A percentile compares a stretch with the other conserved stretches of the same genome.
These are phyloP conservation scores for Metschnikowia drakensbergensis DNA, from an alignment of 805 yeast genomes.

Conservation along the genomic window DNA sequence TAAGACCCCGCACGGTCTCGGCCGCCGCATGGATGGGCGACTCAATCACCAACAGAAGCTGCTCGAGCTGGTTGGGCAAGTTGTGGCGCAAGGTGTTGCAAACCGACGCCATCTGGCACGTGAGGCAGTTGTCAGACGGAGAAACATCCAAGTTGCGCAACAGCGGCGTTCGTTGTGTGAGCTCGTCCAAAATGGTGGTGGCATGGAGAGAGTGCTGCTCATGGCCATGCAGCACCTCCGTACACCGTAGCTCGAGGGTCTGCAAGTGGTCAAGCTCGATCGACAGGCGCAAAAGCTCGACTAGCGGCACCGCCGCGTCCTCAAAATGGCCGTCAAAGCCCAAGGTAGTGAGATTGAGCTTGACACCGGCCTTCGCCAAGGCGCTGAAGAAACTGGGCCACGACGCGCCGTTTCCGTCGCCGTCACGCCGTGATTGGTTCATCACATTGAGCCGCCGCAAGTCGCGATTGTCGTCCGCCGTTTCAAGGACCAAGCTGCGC, in stretches of 20 bases:
- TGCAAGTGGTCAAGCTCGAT: conserved; percentile 16
- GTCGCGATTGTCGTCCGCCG: conserved; percentile 9
- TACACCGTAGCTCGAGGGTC: conserved; percentile 16
- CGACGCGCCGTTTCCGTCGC: conserved; percentile 9
- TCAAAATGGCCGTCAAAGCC: conserved; percentile 25
- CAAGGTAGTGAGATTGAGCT: conserved; percentile 11
- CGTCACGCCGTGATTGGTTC: conserved; percentile 9
- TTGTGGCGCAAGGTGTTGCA: neutral
- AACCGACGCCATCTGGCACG: conserved; percentile 11
- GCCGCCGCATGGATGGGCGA: conserved; percentile 7
- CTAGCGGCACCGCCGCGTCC: conserved; percentile 12
- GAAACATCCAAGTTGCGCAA: conserved; percentile 6
- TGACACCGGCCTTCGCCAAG: neutral
- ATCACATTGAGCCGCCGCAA: conserved; percentile 17
- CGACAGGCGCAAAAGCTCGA: conserved; percentile 8
- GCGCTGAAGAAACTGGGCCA: conserved; percentile 23
- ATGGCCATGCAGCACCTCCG: conserved; percentile 23
- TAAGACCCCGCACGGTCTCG: conserved; percentile 1
- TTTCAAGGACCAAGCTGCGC: conserved; percentile 18
- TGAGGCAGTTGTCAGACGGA: conserved; percentile 12
- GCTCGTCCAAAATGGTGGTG: conserved; percentile 8
- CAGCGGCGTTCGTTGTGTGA: conserved; percentile 7
- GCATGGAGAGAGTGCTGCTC: conserved; percentile 11
- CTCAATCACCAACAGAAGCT: conserved; percentile 7
- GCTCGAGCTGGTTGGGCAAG: conserved; percentile 8